Evolutionary conservation across 176 grass and related monocot genomes (phyloP).

Genomic region (Aechmea fasciata): DNA sequence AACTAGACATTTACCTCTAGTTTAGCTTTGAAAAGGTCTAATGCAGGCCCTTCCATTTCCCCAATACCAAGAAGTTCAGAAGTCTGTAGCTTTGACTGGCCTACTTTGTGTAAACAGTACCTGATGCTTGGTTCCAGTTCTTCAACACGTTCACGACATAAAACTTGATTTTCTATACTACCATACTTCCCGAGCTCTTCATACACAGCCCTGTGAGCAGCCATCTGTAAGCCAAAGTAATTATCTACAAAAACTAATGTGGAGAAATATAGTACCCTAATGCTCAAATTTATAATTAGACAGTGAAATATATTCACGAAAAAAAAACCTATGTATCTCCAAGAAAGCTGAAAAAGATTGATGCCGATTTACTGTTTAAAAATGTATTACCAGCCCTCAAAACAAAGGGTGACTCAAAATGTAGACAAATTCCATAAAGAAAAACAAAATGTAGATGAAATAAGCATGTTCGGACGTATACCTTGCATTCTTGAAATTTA

Average conservation of each 20-base stretch:
- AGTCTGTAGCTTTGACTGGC: slow-evolving; percentile 79
- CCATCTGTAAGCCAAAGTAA: slow-evolving; percentile 11
- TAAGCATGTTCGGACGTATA: slow-evolving; percentile 11
- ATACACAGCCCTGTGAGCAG: slow-evolving; percentile 60
- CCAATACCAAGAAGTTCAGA: slow-evolving; percentile 71
- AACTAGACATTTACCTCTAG: slow-evolving; percentile 52
- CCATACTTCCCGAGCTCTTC: slow-evolving; percentile 94
- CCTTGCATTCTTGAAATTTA: slow-evolving; percentile 96
- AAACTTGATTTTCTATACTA: slow-evolving; percentile 88
- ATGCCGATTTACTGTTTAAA: neutral
- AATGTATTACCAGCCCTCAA: neutral
- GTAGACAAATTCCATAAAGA: neutral
- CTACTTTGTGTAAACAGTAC: slow-evolving; percentile 90
- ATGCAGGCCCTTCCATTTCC: slow-evolving; percentile 74
- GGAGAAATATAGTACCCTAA: neutral
- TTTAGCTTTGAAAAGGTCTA: slow-evolving; percentile 87
- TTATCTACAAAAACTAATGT: neutral
- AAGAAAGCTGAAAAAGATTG: neutral
- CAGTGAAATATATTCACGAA: too few species aligned
- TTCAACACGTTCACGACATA: slow-evolving; percentile 83
- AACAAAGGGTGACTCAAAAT: neutral
- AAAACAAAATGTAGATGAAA: neutral
- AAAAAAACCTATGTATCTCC: neutral
- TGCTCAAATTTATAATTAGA: neutral
- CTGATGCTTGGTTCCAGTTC: slow-evolving; percentile 97